Evolutionary conservation across 768 basidiomycete genomes (phyloP).

Genomic region (Cystofilobasidium ferigula): DNA sequence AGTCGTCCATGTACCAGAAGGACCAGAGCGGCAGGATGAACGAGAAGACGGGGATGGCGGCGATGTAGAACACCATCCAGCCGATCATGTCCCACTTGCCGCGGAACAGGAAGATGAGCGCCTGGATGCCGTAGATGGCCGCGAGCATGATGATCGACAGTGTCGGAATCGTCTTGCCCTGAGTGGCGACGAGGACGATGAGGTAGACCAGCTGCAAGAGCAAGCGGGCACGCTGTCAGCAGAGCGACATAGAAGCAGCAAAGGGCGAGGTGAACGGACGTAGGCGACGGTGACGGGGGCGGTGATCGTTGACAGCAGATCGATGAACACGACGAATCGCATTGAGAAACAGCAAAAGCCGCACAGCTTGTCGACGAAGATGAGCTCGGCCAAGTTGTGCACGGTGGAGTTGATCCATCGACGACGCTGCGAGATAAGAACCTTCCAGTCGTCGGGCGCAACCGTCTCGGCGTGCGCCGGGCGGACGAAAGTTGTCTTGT

Average conservation of each 20-base stretch:
- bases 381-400: conserved; percentile 86
- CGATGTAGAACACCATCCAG: conserved; percentile 92
- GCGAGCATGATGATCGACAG: conserved; percentile 85
- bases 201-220: conserved; percentile 65
- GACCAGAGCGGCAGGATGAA: conserved; percentile 87
- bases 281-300: conserved; percentile 55
- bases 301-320: conserved; percentile 73
- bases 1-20: conserved; percentile 98
- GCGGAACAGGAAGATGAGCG: conserved; percentile 77
- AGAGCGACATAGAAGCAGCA: too few species aligned
- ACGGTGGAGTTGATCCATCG: conserved; percentile 99
- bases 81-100: conserved; percentile 97
- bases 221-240: too few species aligned
- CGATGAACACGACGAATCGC: conserved; percentile 96
- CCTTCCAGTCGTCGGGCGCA: conserved; percentile 89
- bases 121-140: conserved; percentile 89
- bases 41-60: conserved; percentile 86
- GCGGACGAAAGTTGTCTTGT: conserved; percentile 90
- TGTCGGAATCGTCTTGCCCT: conserved; percentile 58
- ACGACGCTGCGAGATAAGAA: conserved; percentile 87
- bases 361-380: conserved; percentile 62
- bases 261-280: conserved; percentile 15
- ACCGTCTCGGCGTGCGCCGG: conserved; percentile 91
- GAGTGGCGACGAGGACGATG: conserved; percentile 61
- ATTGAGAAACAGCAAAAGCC: conserved; percentile 97